These are phyloP conservation scores for Citrus maxima DNA, from an alignment of 345 rosid genomes.

Conservation along the genomic window DNA sequence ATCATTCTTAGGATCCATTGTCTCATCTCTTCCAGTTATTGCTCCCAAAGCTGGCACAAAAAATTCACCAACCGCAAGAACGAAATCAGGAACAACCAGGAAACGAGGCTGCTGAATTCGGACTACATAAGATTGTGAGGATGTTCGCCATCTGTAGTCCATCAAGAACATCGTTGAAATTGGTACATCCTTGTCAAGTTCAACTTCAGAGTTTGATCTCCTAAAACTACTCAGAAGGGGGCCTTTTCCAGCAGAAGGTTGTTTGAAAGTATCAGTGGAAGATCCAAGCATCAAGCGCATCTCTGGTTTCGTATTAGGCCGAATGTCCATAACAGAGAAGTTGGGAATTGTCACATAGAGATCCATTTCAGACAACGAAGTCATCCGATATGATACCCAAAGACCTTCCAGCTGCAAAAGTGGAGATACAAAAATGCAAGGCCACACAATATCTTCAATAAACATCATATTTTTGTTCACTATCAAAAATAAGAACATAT, in stretches of 20 bases:
- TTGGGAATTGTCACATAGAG: conserved; percentile 87
- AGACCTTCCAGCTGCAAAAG: conserved; percentile 83
- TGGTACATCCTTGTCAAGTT: conserved; percentile 51
- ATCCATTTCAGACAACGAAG: conserved; percentile 89
- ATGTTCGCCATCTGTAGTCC: conserved; percentile 90
- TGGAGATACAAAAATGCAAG: conserved; percentile 5
- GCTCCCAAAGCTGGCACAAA: conserved; percentile 88
- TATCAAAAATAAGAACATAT: background rate
- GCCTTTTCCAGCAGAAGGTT: conserved; percentile 54
- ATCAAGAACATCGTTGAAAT: conserved; percentile 88
- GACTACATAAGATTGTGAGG: conserved; percentile 83
- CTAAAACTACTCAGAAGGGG: conserved; percentile 50
- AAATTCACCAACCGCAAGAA: conserved; percentile 90
- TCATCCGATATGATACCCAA: conserved; percentile 91
- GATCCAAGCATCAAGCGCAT: conserved; percentile 99
- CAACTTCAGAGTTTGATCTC: conserved; percentile 45
- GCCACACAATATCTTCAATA: background rate
- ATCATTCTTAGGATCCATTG: conserved; percentile 88
- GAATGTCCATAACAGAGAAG: conserved; percentile 83
- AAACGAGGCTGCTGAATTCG: conserved; percentile 93
- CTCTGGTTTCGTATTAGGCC: conserved; percentile 87
- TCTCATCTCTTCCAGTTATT: conserved; percentile 91
- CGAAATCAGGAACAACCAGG: conserved; percentile 96
- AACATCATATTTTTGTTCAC: background rate
- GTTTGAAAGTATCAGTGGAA: conserved; percentile 82